These are phyloP conservation scores for Citrus sinensis DNA, from an alignment of 345 rosid species.

Conservation along the genomic window DNA sequence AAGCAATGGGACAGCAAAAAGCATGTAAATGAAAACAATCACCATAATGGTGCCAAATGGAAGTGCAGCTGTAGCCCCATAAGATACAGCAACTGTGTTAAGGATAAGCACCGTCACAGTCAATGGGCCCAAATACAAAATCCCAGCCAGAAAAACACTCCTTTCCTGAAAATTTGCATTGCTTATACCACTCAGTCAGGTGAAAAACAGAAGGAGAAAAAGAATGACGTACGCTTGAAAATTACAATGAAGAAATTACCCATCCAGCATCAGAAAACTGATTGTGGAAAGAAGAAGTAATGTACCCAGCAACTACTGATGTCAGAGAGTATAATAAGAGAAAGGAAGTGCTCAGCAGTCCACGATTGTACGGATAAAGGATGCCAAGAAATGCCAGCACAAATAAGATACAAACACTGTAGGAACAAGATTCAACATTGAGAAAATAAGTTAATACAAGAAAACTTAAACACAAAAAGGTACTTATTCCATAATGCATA, in stretches of 20 bases:
- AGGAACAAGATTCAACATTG: conserved; percentile 20
- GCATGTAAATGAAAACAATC: conserved; percentile 44
- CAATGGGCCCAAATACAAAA: conserved; percentile 56
- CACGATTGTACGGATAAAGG: conserved; percentile 73
- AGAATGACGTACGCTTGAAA: not conserved
- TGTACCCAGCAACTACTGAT: conserved; percentile 68
- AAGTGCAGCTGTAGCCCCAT: conserved; percentile 73
- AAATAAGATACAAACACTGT: conserved; percentile 54
- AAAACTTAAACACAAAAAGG: not conserved
- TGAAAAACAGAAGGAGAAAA: not conserved
- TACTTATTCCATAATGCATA: not conserved
- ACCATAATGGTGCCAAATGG: conserved; percentile 72
- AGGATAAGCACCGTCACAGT: conserved; percentile 43
- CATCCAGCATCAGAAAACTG: conserved; percentile 65
- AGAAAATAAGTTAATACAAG: not conserved
- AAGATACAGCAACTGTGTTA: conserved; percentile 60
- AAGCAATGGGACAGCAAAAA: conserved; percentile 58
- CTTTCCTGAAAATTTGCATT: conserved; percentile 42
- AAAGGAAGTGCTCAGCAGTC: conserved; percentile 52
- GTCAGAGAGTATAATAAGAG: conserved; percentile 54
- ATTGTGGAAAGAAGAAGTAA: conserved; percentile 62
- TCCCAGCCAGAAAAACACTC: conserved; percentile 63
- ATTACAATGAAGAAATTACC: conserved; percentile 39
- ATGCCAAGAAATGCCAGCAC: conserved; percentile 55
- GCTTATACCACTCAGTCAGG: conserved; percentile 5